Evolutionary conservation across 2,329 filamentous ascomycete species (phyloP).

Genomic region (Cladophialophora carrionii): DNA sequence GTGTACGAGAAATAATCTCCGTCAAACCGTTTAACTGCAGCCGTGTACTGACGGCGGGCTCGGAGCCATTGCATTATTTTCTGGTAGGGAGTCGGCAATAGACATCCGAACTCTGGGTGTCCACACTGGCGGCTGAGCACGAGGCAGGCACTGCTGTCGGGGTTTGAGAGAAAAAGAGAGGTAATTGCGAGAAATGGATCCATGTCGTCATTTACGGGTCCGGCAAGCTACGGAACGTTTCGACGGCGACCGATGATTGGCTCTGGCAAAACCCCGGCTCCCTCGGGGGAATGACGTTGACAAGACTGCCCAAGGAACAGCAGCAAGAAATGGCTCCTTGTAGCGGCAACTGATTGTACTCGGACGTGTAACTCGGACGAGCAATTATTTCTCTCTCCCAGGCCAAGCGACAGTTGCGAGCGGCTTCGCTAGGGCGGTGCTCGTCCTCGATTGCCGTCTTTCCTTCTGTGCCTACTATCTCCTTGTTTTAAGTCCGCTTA

Average conservation of each 20-base stretch:
- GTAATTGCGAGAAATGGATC: neutral
- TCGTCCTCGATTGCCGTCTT: too few relatives aligned
- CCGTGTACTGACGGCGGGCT: neutral
- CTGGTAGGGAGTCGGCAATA: neutral
- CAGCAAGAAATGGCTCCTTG: neutral
- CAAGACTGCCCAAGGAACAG: neutral
- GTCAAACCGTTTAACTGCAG: too few relatives aligned
- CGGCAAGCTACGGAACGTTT: neutral
- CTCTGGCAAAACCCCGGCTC: neutral
- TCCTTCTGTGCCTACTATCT: neutral
- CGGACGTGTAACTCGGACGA: neutral
- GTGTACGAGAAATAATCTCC: too few relatives aligned
- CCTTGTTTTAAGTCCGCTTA: neutral
- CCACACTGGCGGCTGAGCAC: neutral
- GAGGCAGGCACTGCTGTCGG: neutral
- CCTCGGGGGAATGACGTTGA: neutral
- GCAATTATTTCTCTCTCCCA: neutral
- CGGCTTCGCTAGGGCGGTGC: neutral
- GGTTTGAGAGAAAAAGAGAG: too few relatives aligned
- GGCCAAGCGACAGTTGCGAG: neutral
- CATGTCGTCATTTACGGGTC: constrained; percentile 2
- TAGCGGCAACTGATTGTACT: neutral
- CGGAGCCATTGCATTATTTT: neutral
- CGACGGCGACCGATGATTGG: neutral
- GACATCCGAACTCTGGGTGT: neutral